Evolutionary conservation across 345 rosid species (phyloP), one percentile per base, ranked within the genome.

Genomic region (Cardiospermum halicacabum): DNA sequence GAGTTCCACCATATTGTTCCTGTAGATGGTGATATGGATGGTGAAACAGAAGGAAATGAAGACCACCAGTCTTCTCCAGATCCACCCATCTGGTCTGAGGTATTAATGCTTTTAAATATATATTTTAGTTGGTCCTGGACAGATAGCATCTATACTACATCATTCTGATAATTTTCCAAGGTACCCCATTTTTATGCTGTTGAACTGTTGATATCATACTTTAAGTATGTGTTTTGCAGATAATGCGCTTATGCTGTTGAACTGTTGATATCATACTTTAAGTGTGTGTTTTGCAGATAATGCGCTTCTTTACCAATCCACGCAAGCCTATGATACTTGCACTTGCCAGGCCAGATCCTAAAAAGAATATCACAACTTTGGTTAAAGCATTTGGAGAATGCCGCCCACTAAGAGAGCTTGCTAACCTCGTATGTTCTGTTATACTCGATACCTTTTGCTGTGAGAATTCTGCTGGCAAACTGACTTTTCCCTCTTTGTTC

Each of bases 381-480:
- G 96, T 95, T 68, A 91, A 86, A 83, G 99, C 99, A 60, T 95
- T 95, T 66, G 99, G 99, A 65, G 99, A 95, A 79, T 95, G 99
- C 49, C 96, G 98, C 61, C 98, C 96, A 37, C 76, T 91, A 63
- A 85, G 90, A 76, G 99, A 95, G 74, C 92, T 95, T 76, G 96
- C 99, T 56, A 95, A 95, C 80, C 86, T 95, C 76, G 99, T 95
- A 80, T 64, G 87, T 67, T 60, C 47, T 45, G 47, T 39, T 39
- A 40, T 3, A 11, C 40, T 40, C 55, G 24, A 58, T 60, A 62
- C 36, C 57, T 60, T 58, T 45, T 67, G 66, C 13, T 65, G 36
- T 49, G 30, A 56, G 37, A 54, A 45, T 59, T 43, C 21, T 72
- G 39, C 64, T 28, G 27, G 13, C 67, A 43, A 30, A 47, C 48